Evolutionary conservation across 768 basidiomycete species (phyloP), one percentile per base, ranked within the genome.

Genomic region (Xerocomellus chrysenteron): DNA sequence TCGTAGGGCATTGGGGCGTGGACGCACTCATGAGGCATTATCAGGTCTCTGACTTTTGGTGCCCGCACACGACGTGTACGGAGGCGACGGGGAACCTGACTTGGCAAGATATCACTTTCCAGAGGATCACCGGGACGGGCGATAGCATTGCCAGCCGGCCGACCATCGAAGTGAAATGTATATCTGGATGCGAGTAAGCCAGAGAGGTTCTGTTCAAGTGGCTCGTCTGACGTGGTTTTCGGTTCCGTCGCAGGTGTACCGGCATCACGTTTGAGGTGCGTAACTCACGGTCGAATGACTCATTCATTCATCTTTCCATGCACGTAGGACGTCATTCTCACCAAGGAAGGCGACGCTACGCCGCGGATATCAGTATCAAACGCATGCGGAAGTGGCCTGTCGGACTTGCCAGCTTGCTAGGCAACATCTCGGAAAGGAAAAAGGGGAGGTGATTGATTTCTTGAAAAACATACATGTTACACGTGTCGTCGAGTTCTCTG

Each of bases 81-180:
- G 0, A 7, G 1, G 9, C 37, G 21, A 62, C 42, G 9, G 56
- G 60, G 5, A 6, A 46, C 32, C 14, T 62, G n/a, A 48, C 37
- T 30, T 65, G 56, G 55, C 1, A 49, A 10, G n/a, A 56, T 40
- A 36, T 59, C 28, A 49, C 36, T 14, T 66, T 65, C 49, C 2
- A 21, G 26, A 8, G 33, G 3, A 47, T 65, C 19, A 42, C 5
- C 17, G 60, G 56, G 16, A 43, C 63, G 14, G 60, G 64, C 1
- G 59, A 64, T 19, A 17, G 2, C 1, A 28, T 21, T 21, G 21
- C 8, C 7, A 2, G 11, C 6, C 53, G 47, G 7, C 46, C 60
- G 2, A 21, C 21, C 30, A 47, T 66, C 43, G 24, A 46, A 0
- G 19, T 65, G 12, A 1, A 41, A 0, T 58, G 53, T 9, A 33